Evolutionary conservation across 345 rosid genomes (phyloP), one percentile per base, ranked within the genome.

Genomic region (Camelina hispida): DNA sequence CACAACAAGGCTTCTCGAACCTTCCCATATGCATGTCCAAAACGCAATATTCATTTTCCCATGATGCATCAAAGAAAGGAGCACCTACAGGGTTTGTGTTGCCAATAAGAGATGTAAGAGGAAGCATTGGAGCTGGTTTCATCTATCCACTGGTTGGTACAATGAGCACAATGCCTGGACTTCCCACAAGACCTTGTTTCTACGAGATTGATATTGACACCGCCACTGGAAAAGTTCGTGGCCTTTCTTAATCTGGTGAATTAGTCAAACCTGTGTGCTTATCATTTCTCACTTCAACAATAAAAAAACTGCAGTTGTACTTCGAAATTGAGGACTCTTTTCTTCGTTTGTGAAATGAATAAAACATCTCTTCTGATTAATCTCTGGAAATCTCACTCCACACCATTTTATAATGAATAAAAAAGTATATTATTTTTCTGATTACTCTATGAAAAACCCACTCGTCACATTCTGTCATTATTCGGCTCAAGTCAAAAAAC

Each of bases 11-110:
- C 16, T 95, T 95, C 82, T 83, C 93, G 9, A 85, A 80, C 57
- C 87, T 95, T 35, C 99, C 99, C n/a, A 90, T 95, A 77, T 92
- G 99, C 83, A 95, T 95, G 99, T 96, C 99, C 0, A 95, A 93
- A 78, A 95, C 99, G 14, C 99, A 92, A 70, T 95, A 95, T 63
- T 95, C 99, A 6, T 95, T 95, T 72, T 95, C 99, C 0, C 84
- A 95, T 71, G 85, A 85, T 51, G 97, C 96, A 7, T 73, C 93
- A 0, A 84, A 81, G 81, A 95, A 95, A 80, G 99, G 98, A 51
- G 97, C 99, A 46, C 99, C 99, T 0, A 51, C 83, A 0, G 96
- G 98, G 53, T 95, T 95, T 60, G 77, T 82, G 67, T 77, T 95
- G 28, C 99, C 98, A 0, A 89, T 95, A 78, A 83, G 98, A 63